Base-by-base conservation (phyloP, 177 flowering plant species). In the Vitis hybrid region DNA sequence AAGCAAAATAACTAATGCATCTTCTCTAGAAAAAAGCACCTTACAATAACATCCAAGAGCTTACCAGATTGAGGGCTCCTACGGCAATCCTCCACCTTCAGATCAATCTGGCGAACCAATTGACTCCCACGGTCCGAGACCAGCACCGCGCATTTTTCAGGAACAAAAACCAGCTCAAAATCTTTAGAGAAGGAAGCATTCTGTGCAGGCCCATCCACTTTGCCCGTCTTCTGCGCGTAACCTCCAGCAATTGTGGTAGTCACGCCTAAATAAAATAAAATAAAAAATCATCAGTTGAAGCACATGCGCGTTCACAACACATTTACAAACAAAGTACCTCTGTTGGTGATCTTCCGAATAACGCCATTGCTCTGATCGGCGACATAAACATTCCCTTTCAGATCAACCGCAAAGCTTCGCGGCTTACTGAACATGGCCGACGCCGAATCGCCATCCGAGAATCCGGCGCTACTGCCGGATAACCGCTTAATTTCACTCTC, bases 201-300 rank as follows among this genome's bases (percentile, higher is more conserved):
- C 57, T 79, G 86, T 21, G 84, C 93, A 66, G 97, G 93, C 30
- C 97, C 94, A 80, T 91, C 98, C 2, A 51, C 61, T 18, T 65
- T 66, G 23, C 97, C 93, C 4, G 74, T 3, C 39, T 60, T 78
- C 60, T 64, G 50, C 14, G 88, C 72, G 74, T 54, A 64, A 12
- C 93, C 94, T 59, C 94, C 94, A 63, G 92, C 97, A 75, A 90
- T 93, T 18, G 94, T 93, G 5, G 86, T 39, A 39, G 45, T 84
- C 76, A 88, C 98, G 74, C 98, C 98, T 91, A 72, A 58, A 64
- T 23, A 69, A 60, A 19, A 39, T 0, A 23, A 23, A 23, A 23
- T 2, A 23, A 23, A 23, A 1, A 64, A 2, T 11, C 56, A 6
- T 49, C 56, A 18, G 15, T 34, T 56, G 8, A 39, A 39, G 45